Percentiles rank a stretch among this genome's conserved stretches.
These are phyloP conservation scores for Cladophialophora psammophila DNA, from an alignment of 2,329 filamentous ascomycete species.

Conservation along the genomic window DNA sequence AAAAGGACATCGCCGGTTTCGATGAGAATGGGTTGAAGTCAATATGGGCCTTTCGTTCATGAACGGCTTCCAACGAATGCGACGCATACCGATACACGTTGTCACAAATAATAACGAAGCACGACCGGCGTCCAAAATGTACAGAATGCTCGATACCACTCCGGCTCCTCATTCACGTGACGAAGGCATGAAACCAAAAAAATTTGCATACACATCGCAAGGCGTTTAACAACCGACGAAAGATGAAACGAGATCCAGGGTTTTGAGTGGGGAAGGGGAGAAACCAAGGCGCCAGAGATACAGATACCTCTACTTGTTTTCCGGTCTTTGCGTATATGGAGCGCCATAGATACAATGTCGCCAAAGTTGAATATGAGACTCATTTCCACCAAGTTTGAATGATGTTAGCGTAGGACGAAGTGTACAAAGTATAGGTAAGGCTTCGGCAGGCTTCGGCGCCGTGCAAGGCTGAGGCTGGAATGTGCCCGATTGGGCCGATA, in stretches of 20 bases:
- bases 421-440: neutral
- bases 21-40: constrained; percentile 28
- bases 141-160: constrained; percentile 27
- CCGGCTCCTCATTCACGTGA: constrained; percentile 8
- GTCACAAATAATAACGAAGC: constrained; percentile 31
- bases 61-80: constrained; percentile 12
- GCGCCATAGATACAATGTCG: constrained; percentile 3
- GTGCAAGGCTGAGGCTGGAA: constrained; percentile 8
- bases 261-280: neutral
- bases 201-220: constrained; percentile 31
- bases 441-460: neutral
- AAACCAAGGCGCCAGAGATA: constrained; percentile 8
- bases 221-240: constrained; percentile 17
- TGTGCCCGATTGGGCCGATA: constrained; percentile 11
- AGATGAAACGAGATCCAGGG: constrained; percentile 12
- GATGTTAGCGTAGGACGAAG: neutral
- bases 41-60: constrained; percentile 34
- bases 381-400: neutral
- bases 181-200: constrained; percentile 15
- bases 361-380: constrained; percentile 2
- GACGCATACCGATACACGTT: constrained; percentile 1
- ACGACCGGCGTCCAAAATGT: constrained; percentile 35
- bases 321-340: neutral
- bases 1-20: constrained; percentile 20
- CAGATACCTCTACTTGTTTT: constrained; percentile 7